A percentile compares a stretch with the other conserved stretches of the same genome.
These are phyloP conservation scores for Limonium bicolor DNA, from an alignment of 148 eudicot genomes.

Conservation along the genomic window DNA sequence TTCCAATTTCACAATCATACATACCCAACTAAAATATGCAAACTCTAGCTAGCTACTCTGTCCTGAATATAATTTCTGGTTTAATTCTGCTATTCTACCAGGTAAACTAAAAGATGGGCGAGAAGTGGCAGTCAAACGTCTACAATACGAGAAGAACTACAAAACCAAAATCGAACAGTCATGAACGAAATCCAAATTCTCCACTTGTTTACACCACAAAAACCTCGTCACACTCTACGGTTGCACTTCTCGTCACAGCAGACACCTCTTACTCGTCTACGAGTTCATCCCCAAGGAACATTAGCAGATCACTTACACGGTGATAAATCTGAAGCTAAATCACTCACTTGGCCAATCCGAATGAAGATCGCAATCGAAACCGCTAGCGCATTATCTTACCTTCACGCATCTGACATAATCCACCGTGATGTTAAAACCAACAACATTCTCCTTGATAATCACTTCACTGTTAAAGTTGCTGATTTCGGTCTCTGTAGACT, in stretches of 20 bases:
- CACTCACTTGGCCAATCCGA: slow-evolving; percentile 31
- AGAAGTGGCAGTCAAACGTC: slow-evolving; percentile 48
- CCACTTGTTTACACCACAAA: slow-evolving; percentile 24
- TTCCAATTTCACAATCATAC: too few species aligned
- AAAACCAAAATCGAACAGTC: slow-evolving; percentile 26
- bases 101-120: slow-evolving; percentile 40
- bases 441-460: slow-evolving; percentile 35
- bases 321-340: slow-evolving; percentile 2
- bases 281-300: slow-evolving; percentile 47
- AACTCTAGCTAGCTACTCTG: too few species aligned
- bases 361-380: slow-evolving; percentile 43
- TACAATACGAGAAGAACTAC: slow-evolving; percentile 30
- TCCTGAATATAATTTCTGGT: too few species aligned
- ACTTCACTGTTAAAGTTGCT: slow-evolving; percentile 41
- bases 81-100: slow-evolving; percentile 4
- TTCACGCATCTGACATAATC: slow-evolving; percentile 35
- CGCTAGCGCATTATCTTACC: slow-evolving; percentile 39
- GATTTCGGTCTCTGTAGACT: slow-evolving; percentile 58
- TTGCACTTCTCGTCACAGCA: slow-evolving; percentile 36
- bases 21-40: too few species aligned
- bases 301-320: slow-evolving; percentile 52
- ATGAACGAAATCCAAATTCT: slow-evolving; percentile 41
- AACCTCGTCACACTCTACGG: slow-evolving; percentile 47
- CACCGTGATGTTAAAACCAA: slow-evolving; percentile 49
- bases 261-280: slow-evolving; percentile 42